Conservation (phyloP, 495 filamentous ascomycete genomes). For the Xylaria cubensis region DNA sequence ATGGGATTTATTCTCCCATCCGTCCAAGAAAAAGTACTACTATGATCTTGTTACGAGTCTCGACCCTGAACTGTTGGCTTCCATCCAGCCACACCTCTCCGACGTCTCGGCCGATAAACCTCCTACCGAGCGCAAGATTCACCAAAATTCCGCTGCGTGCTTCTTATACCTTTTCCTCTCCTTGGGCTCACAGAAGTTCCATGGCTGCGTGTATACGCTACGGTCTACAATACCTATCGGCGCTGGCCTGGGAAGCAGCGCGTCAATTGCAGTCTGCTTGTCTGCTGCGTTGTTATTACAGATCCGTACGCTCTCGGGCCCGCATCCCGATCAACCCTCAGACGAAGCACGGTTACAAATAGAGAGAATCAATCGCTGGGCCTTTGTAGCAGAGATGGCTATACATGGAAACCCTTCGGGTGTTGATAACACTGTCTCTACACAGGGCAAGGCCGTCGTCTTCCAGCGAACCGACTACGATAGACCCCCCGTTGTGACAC, state of each 20-base stretch:
- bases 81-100: conserved; percentile 76
- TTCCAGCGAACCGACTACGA: conserved; percentile 82
- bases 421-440: conserved; percentile 96
- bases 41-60: conserved; percentile 86
- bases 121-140: conserved; percentile 74
- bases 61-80: conserved; percentile 78
- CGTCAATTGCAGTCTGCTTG: conserved; percentile 90
- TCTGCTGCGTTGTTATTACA: conserved; percentile 85
- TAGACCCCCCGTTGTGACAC: conserved; percentile 77
- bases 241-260: conserved; percentile 90
- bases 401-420: conserved; percentile 97
- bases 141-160: conserved; percentile 76
- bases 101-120: conserved; percentile 69
- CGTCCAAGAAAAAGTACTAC: conserved; percentile 89
- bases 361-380: conserved; percentile 96
- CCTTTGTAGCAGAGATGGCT: conserved; percentile 94
- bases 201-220: conserved; percentile 85
- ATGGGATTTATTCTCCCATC: conserved; percentile 78
- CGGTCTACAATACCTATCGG: conserved; percentile 94
- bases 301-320: conserved; percentile 83
- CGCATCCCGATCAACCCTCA: conserved; percentile 84
- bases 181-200: conserved; percentile 76
- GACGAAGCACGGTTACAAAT: conserved; percentile 83
- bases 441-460: conserved; percentile 89
- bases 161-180: conserved; percentile 96